phyloP scores from a whole-genome alignment of 441 rosid genomes.

The Erodium trifolium region DNA sequence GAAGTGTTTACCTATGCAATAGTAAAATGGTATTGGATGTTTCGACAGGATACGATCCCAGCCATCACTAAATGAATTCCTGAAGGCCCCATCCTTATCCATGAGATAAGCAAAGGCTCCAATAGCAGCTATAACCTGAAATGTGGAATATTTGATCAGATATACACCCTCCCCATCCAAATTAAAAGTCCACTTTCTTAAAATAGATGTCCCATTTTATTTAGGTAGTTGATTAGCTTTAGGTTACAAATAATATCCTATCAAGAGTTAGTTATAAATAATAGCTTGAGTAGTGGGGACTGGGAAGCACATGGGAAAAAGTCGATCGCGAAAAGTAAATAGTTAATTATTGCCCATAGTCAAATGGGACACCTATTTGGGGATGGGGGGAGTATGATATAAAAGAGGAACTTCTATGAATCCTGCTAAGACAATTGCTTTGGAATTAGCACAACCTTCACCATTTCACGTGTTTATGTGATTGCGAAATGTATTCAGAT shows the following conservation, averaged over 20 bases:
- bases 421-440: too few species aligned
- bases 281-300: too few species aligned
- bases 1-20: constrained; percentile 61
- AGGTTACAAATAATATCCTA: not conserved
- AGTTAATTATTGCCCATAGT: too few species aligned
- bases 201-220: not conserved
- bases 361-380: too few species aligned
- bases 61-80: constrained; percentile 83
- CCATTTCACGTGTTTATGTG: too few species aligned
- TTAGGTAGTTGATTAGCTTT: not conserved
- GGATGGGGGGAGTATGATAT: too few species aligned
- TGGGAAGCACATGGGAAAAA: too few species aligned
- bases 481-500: too few species aligned
- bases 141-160: constrained; percentile 3
- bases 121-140: constrained; percentile 57
- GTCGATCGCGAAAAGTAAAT: too few species aligned
- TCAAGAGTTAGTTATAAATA: not conserved
- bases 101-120: constrained; percentile 79
- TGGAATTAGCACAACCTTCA: too few species aligned
- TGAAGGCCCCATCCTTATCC: constrained; percentile 90
- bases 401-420: too few species aligned
- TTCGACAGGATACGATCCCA: constrained; percentile 93
- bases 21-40: constrained; percentile 93
- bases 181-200: not conserved
- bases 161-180: not conserved